phyloP scores from a whole-genome alignment of 495 filamentous ascomycete species.

The Penicillium ucsense region DNA sequence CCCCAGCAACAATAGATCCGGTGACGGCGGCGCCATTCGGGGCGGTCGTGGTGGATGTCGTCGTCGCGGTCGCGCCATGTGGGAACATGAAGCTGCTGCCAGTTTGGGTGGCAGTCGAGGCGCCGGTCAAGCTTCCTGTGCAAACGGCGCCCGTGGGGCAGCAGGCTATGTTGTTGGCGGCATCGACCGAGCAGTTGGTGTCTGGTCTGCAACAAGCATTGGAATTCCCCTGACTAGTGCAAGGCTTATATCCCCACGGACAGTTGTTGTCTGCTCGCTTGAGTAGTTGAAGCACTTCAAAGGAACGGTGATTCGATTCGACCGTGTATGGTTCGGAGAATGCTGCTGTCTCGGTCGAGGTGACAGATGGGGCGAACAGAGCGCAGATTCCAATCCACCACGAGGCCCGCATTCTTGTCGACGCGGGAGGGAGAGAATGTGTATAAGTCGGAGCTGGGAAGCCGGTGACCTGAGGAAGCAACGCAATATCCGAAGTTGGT shows the following conservation, averaged over 20 bases:
- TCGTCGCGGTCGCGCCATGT: constrained; percentile 20
- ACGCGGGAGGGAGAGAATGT: neutral
- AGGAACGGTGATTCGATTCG: constrained; percentile 19
- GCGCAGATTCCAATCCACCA: constrained; percentile 31
- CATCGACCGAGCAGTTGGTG: constrained; percentile 48
- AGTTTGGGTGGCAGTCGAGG: constrained; percentile 17
- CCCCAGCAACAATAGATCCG: constrained; percentile 32
- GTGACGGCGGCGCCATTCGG: constrained; percentile 29
- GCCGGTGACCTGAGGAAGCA: no score
- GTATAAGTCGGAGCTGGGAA: neutral
- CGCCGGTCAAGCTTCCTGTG: constrained; percentile 44
- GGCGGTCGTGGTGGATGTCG: constrained; percentile 14
- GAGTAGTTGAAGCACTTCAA: constrained; percentile 30
- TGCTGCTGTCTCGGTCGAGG: constrained; percentile 22
- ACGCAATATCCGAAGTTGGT: no score
- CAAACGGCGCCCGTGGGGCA: constrained; percentile 53
- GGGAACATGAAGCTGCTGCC: constrained; percentile 30
- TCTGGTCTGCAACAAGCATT: constrained; percentile 46
- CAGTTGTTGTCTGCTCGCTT: constrained; percentile 37
- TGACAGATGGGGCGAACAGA: constrained; percentile 27
- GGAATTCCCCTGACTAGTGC: constrained; percentile 38
- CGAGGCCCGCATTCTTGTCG: constrained; percentile 28
- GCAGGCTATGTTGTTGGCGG: constrained; percentile 53
- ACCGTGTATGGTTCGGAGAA: constrained; percentile 19
- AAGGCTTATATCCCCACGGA: constrained; percentile 41